phyloP scores from a whole-genome alignment of 352 stramenopile species.

The Globisporangium cylindrosporum region DNA sequence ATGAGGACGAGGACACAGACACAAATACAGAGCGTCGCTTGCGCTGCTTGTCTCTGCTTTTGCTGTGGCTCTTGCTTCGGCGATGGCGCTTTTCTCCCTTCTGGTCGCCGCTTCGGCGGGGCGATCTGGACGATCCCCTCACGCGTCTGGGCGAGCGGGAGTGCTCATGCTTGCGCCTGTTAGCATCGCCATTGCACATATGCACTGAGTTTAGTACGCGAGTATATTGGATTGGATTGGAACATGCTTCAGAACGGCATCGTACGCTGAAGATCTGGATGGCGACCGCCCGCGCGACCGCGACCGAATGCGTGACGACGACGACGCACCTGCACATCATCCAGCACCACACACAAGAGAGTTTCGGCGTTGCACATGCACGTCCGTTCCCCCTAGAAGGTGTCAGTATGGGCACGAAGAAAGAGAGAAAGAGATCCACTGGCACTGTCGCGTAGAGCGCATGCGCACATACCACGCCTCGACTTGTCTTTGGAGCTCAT shows the following conservation, averaged over 20 bases:
- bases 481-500: conserved; percentile 4
- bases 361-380: neutral
- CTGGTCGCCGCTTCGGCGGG: neutral
- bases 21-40: neutral
- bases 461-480: conserved; percentile 12
- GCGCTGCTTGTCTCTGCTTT: conserved; percentile 6
- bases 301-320: conserved; percentile 23
- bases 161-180: conserved; percentile 23
- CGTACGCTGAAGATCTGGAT: conserved; percentile 19
- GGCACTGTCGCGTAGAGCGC: neutral
- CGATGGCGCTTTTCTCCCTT: conserved; percentile 3
- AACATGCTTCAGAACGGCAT: neutral
- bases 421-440: neutral
- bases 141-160: conserved; percentile 6
- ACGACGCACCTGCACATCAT: conserved; percentile 24
- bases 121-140: conserved; percentile 10
- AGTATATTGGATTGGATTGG: neutral
- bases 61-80: conserved; percentile 2
- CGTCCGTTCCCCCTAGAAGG: conserved; percentile 13
- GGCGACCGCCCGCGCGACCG: conserved; percentile 25
- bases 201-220: neutral
- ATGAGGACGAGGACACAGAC: conserved; percentile 15
- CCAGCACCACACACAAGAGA: conserved; percentile 20
- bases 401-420: conserved; percentile 5
- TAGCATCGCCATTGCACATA: neutral